Percentiles rank a stretch among this genome's conserved stretches.
These are phyloP conservation scores for Rhodotorula sp. DNA, from an alignment of 1,284 basidiomycete species.

Conservation along the genomic window DNA sequence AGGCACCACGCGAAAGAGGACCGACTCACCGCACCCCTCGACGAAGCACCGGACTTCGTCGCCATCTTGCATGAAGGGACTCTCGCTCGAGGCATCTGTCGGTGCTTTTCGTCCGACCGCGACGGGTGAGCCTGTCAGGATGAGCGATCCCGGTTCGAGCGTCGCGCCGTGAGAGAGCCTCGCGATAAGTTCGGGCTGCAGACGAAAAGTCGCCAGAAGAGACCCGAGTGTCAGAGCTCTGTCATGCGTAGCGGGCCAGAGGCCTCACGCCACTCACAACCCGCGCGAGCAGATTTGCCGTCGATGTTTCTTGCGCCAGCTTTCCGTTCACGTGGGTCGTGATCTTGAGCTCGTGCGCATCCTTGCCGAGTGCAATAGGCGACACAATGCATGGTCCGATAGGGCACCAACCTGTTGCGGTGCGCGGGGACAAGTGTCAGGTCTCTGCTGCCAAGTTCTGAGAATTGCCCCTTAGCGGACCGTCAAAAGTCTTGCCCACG, in stretches of 20 bases:
- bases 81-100: slow-evolving; percentile 57
- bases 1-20: neutral
- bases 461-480: slow-evolving; percentile 15
- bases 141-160: slow-evolving; percentile 73
- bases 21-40: slow-evolving; percentile 32
- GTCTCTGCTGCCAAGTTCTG: rapidly evolving
- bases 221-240: too few species aligned
- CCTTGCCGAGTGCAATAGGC: slow-evolving; percentile 57
- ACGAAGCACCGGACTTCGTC: slow-evolving; percentile 65
- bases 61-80: slow-evolving; percentile 68
- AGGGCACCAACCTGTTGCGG: slow-evolving; percentile 36
- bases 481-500: slow-evolving; percentile 40
- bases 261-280: slow-evolving; percentile 28
- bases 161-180: slow-evolving; percentile 84
- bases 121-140: slow-evolving; percentile 70
- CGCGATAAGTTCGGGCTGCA: slow-evolving; percentile 62
- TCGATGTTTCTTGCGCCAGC: slow-evolving; percentile 69
- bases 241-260: too few species aligned
- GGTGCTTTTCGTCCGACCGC: slow-evolving; percentile 46
- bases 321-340: slow-evolving; percentile 67
- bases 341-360: slow-evolving; percentile 68
- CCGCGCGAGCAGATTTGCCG: slow-evolving; percentile 49
- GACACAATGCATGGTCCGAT: slow-evolving; percentile 65
- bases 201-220: slow-evolving; percentile 39
- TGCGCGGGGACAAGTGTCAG: neutral